These are phyloP conservation scores for Rhododendron williamsianum DNA, from an alignment of 148 eudicot species.

Conservation along the genomic window DNA sequence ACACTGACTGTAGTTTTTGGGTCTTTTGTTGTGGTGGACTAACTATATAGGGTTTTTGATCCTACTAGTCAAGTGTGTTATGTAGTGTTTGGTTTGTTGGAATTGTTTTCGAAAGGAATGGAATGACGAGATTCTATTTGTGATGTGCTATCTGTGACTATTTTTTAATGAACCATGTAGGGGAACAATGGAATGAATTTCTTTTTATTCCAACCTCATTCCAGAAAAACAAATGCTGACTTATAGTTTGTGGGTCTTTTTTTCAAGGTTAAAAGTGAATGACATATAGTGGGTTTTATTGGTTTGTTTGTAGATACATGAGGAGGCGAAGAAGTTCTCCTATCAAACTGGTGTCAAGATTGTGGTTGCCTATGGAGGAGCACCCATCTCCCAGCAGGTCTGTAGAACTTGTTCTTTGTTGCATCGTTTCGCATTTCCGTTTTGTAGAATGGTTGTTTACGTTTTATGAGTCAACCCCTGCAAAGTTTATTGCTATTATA, in stretches of 20 bases:
- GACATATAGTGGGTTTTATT: conserved; percentile 7
- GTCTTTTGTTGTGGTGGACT: neutral
- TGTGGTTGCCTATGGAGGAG: conserved; percentile 85
- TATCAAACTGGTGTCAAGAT: conserved; percentile 71
- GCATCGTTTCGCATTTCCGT: neutral
- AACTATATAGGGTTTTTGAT: conserved; percentile 2
- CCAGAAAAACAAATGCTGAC: neutral
- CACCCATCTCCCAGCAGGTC: conserved; percentile 69
- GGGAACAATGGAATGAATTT: neutral
- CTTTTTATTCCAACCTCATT: neutral
- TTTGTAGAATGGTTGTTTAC: neutral
- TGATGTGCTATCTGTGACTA: neutral
- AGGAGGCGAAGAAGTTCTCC: conserved; percentile 77
- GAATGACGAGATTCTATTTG: neutral
- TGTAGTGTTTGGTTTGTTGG: neutral
- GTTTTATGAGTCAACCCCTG: neutral
- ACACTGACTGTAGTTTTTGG: neutral
- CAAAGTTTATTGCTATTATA: neutral
- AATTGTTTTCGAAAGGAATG: neutral
- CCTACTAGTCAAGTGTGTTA: neutral
- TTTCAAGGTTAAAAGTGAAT: conserved; percentile 1
- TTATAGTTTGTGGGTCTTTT: neutral
- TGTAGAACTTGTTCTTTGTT: neutral
- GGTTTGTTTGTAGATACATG: conserved; percentile 43
- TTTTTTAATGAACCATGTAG: neutral